These are phyloP conservation scores for Neospora caninum DNA, from an alignment of 169 alveolate species.

Conservation along the genomic window DNA sequence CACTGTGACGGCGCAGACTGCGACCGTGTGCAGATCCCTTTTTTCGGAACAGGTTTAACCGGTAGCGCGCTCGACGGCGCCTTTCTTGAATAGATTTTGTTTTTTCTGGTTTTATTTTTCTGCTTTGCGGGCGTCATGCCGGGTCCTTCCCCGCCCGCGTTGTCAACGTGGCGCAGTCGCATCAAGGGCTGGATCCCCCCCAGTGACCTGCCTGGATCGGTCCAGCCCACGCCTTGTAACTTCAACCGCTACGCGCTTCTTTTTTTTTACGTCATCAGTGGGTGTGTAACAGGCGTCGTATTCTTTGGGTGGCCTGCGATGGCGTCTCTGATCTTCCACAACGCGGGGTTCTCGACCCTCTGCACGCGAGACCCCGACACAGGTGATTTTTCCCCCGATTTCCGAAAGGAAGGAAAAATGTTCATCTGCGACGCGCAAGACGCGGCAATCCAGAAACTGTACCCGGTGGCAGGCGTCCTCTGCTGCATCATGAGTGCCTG, in stretches of 20 bases:
- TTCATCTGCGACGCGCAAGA: constrained; percentile 73
- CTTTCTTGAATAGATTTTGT: too few relatives aligned
- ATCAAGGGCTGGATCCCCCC: neutral
- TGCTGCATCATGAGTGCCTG: constrained; percentile 69
- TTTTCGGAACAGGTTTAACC: too few relatives aligned
- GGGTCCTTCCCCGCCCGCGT: too few relatives aligned
- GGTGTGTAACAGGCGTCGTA: constrained; percentile 17
- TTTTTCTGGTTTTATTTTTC: too few relatives aligned
- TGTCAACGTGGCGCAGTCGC: too few relatives aligned
- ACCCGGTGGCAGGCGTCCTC: constrained; percentile 64
- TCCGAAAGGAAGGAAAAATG: neutral
- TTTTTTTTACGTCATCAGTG: neutral
- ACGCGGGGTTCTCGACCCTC: constrained; percentile 48
- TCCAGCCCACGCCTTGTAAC: constrained; percentile 48
- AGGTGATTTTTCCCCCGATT: neutral
- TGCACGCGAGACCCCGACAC: constrained; percentile 2
- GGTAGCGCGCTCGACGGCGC: too few relatives aligned
- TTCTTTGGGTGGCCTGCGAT: constrained; percentile 65
- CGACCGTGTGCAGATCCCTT: too few relatives aligned
- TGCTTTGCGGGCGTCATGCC: too few relatives aligned
- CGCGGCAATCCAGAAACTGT: constrained; percentile 72
- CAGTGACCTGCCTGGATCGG: constrained; percentile 46
- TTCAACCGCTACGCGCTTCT: constrained; percentile 42
- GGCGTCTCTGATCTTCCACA: constrained; percentile 37
- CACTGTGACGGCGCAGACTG: too few relatives aligned